Percentiles rank a stretch among this genome's conserved stretches.
Conservation (phyloP, 768 basidiomycete species). For the Trametes coccinea region DNA sequence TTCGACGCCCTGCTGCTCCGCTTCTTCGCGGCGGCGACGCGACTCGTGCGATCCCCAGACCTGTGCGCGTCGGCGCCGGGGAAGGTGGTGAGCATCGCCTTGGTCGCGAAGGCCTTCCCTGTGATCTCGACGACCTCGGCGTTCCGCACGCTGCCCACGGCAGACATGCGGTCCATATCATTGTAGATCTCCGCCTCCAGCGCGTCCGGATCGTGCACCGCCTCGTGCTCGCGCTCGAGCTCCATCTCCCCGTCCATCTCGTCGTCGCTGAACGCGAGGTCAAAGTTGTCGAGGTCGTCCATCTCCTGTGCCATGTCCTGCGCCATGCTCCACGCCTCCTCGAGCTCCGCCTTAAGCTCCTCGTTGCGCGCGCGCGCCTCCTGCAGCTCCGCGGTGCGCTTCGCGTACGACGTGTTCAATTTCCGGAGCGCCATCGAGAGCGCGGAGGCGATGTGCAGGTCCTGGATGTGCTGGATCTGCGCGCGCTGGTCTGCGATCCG, state of each 20-base stretch:
- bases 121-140: conserved; percentile 40
- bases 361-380: conserved; percentile 48
- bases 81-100: conserved; percentile 34
- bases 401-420: conserved; percentile 73
- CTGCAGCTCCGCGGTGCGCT: conserved; percentile 58
- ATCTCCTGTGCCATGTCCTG: conserved; percentile 72
- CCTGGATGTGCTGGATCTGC: conserved; percentile 60
- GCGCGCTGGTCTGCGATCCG: conserved; percentile 60
- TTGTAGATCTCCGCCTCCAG: conserved; percentile 33
- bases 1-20: conserved; percentile 66
- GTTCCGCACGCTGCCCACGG: conserved; percentile 27
- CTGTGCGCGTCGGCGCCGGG: not conserved
- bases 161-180: conserved; percentile 20
- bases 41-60: conserved; percentile 42
- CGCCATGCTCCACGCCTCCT: conserved; percentile 81
- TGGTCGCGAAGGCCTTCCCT: conserved; percentile 39
- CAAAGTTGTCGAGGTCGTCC: conserved; percentile 54
- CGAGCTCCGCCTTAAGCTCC: conserved; percentile 66
- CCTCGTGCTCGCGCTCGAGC: not conserved
- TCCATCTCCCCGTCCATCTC: conserved; percentile 13
- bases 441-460: conserved; percentile 74
- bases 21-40: conserved; percentile 63
- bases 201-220: conserved; percentile 9
- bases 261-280: conserved; percentile 22
- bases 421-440: conserved; percentile 77